phyloP scores from a whole-genome alignment of 78 protist genomes.

The Chrysochromulina parva region DNA sequence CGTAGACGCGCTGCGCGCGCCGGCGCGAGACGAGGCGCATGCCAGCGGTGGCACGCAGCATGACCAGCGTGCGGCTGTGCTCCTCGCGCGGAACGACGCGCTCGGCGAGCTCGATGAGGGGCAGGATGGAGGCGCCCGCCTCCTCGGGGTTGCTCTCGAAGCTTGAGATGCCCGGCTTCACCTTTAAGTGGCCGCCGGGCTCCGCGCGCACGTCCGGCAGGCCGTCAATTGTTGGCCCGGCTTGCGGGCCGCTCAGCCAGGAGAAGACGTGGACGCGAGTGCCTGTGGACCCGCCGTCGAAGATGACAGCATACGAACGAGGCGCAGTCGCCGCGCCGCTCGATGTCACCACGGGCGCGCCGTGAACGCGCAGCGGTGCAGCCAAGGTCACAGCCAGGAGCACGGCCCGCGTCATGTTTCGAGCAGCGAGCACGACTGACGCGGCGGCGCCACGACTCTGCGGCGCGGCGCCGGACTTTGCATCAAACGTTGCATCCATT shows the following conservation, averaged over 20 bases:
- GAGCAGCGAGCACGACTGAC: too few species aligned
- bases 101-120: conserved; percentile 21
- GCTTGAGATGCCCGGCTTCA: conserved; percentile 20
- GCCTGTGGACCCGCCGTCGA: conserved; percentile 63
- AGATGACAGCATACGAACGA: not conserved
- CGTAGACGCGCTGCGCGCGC: not conserved
- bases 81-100: not conserved
- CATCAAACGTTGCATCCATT: too few species aligned
- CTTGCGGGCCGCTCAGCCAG: too few species aligned
- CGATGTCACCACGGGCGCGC: too few species aligned
- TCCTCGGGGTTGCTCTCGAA: not conserved
- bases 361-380: too few species aligned
- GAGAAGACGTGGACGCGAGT: conserved; percentile 46
- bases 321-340: too few species aligned
- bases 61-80: conserved; percentile 13
- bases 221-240: not conserved
- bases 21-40: conserved; percentile 27
- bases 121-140: not conserved
- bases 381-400: too few species aligned
- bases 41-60: conserved; percentile 58
- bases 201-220: not conserved
- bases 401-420: too few species aligned
- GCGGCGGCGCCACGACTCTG: too few species aligned
- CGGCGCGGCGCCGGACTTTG: too few species aligned
- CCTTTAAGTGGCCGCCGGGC: not conserved